Evolutionary conservation across 768 basidiomycete species (phyloP).

Genomic region (Hypholoma fasciculare): DNA sequence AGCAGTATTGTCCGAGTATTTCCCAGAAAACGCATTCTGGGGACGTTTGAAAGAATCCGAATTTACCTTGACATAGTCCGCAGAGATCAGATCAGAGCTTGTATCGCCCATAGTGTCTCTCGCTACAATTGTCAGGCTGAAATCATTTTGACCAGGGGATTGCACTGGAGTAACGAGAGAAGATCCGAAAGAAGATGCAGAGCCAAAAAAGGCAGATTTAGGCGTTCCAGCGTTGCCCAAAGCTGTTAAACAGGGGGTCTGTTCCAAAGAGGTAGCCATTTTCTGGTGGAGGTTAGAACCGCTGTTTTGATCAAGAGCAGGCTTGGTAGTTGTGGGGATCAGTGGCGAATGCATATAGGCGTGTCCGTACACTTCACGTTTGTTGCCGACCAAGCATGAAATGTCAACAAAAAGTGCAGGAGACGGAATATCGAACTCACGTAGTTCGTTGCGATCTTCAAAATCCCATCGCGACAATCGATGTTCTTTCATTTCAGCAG

Average conservation of each 20-base stretch:
- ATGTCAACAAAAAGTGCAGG: no score
- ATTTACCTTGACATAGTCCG: not conserved
- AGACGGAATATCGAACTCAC: no score
- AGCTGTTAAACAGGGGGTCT: not conserved
- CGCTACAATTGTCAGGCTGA: not conserved
- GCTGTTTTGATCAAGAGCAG: not conserved
- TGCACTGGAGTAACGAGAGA: not conserved
- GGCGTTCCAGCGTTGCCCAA: not conserved
- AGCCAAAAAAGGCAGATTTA: not conserved
- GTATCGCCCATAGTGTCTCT: not conserved
- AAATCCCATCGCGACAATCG: no score
- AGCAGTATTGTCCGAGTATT: not conserved
- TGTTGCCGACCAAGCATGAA: no score
- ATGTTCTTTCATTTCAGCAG: not conserved
- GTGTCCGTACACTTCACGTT: no score
- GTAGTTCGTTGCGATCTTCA: no score
- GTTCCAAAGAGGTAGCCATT: not conserved
- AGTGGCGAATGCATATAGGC: no score
- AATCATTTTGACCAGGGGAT: not conserved
- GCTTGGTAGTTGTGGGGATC: no score
- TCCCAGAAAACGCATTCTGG: no score
- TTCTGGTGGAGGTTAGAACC: not conserved
- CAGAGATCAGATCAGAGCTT: not conserved
- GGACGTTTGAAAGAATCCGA: not conserved
- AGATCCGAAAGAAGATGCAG: not conserved